Evolutionary conservation across 805 yeast species (phyloP).

Genomic region (Lipomyces orientalis): DNA sequence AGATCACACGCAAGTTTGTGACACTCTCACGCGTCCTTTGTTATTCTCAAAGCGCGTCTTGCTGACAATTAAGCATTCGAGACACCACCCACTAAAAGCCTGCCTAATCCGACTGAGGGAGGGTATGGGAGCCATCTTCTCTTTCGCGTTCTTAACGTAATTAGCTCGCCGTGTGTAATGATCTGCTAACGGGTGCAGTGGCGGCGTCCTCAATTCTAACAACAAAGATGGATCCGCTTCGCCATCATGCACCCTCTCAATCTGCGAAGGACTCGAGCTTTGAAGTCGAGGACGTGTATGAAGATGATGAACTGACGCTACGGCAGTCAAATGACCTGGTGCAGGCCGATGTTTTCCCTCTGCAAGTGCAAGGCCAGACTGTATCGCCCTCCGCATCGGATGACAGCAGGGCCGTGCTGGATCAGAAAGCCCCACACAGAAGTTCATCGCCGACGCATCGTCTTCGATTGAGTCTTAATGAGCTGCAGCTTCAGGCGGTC

Average conservation of each 20-base stretch:
- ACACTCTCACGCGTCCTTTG: neutral
- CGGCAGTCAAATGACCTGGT: constrained; percentile 4
- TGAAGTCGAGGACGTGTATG: constrained; percentile 20
- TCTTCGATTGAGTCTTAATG: constrained; percentile 44
- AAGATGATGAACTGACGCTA: constrained; percentile 19
- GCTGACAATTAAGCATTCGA: neutral
- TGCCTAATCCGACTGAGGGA: neutral
- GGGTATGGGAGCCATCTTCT: neutral
- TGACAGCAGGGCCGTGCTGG: neutral
- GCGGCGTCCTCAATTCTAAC: neutral
- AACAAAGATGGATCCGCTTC: neutral
- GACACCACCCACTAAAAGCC: neutral
- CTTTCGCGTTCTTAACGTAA: neutral
- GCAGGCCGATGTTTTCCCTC: neutral
- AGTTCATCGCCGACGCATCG: constrained; percentile 16
- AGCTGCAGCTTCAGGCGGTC: constrained; percentile 54
- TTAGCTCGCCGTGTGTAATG: neutral
- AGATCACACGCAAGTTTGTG: neutral
- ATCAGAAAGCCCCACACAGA: neutral
- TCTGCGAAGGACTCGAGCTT: constrained; percentile 9
- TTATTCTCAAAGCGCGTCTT: neutral
- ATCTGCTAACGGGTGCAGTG: neutral
- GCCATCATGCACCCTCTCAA: constrained; percentile 12
- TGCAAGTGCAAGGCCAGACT: too few species aligned
- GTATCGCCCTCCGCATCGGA: neutral